These are phyloP conservation scores for Fraxinus excelsior DNA, from an alignment of 257 asterid species.

Conservation along the genomic window DNA sequence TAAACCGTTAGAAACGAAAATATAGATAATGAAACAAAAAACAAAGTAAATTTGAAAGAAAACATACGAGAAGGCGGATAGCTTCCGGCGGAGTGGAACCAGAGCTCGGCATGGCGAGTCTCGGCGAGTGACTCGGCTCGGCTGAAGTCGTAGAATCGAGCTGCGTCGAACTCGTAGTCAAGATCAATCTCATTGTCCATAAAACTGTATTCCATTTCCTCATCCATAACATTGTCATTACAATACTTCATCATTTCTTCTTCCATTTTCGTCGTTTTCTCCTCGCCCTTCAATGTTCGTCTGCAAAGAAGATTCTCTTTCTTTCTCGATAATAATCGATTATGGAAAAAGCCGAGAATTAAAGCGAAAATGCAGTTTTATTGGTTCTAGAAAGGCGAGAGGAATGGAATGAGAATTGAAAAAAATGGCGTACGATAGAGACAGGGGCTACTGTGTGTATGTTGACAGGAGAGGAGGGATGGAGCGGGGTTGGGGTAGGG, in stretches of 20 bases:
- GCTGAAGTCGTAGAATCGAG: constrained; percentile 70
- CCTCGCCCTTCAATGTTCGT: constrained; percentile 10
- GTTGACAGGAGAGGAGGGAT: constrained; percentile 29
- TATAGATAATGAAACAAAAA: not conserved
- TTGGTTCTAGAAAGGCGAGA: constrained; percentile 8
- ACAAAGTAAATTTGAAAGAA: not conserved
- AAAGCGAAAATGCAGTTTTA: constrained; percentile 16
- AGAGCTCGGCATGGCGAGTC: constrained; percentile 65
- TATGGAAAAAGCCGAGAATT: constrained; percentile 22
- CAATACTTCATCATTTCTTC: constrained; percentile 61
- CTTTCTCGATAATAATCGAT: not conserved
- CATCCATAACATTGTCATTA: constrained; percentile 25
- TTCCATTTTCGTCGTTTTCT: constrained; percentile 40
- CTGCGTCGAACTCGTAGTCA: constrained; percentile 93
- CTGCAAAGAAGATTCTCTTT: not conserved
- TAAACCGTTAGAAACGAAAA: not conserved
- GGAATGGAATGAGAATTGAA: constrained; percentile 37
- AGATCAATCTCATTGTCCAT: constrained; percentile 80
- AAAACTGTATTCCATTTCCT: constrained; percentile 54
- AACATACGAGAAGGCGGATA: constrained; percentile 91
- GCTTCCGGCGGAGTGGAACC: constrained; percentile 82
- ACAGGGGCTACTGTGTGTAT: constrained; percentile 36
- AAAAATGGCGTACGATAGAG: constrained; percentile 49
- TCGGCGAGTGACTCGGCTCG: constrained; percentile 59
- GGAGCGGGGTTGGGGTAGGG: constrained; percentile 27